Percentiles rank a stretch among this genome's conserved stretches.
phyloP scores from a whole-genome alignment of 2,329 filamentous ascomycete species.

The Beauveria asiatica region DNA sequence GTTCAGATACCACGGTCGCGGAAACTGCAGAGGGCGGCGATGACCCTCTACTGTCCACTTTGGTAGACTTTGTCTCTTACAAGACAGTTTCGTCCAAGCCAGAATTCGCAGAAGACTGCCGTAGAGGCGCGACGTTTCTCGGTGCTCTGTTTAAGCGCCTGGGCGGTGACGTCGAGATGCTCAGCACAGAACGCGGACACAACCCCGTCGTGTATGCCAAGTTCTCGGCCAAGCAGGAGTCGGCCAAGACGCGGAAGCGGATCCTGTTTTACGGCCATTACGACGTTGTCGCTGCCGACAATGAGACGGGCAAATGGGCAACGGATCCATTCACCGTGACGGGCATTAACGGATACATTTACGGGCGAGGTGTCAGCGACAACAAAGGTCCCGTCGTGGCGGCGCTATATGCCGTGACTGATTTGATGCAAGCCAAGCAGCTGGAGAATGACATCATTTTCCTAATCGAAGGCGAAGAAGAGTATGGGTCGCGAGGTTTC shows the following conservation, averaged over 20 bases:
- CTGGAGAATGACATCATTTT: conserved; percentile 87
- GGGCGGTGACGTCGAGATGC: conserved; percentile 79
- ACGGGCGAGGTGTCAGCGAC: conserved; percentile 92
- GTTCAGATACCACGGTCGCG: conserved; percentile 24
- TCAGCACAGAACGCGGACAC: conserved; percentile 69
- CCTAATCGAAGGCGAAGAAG: conserved; percentile 93
- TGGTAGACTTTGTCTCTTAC: conserved; percentile 82
- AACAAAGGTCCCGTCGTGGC: conserved; percentile 96
- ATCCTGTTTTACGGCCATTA: conserved; percentile 98
- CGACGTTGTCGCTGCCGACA: conserved; percentile 87
- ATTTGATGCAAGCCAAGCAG: conserved; percentile 74
- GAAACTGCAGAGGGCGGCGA: conserved; percentile 29
- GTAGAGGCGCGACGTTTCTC: conserved; percentile 83
- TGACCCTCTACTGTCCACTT: conserved; percentile 57
- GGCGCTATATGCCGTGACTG: conserved; percentile 85
- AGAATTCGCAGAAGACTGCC: conserved; percentile 84
- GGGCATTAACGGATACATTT: conserved; percentile 85
- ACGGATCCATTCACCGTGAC: conserved; percentile 84
- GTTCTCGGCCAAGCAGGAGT: conserved; percentile 67
- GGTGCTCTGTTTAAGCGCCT: conserved; percentile 86
- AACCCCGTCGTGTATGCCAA: conserved; percentile 92
- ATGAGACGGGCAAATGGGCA: conserved; percentile 73
- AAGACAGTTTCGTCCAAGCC: conserved; percentile 84
- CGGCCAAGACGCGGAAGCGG: conserved; percentile 62
- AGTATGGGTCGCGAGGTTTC: conserved; percentile 87